Base-by-base conservation (phyloP, 1,139 yeast species). In the Kodamaea plutei region DNA sequence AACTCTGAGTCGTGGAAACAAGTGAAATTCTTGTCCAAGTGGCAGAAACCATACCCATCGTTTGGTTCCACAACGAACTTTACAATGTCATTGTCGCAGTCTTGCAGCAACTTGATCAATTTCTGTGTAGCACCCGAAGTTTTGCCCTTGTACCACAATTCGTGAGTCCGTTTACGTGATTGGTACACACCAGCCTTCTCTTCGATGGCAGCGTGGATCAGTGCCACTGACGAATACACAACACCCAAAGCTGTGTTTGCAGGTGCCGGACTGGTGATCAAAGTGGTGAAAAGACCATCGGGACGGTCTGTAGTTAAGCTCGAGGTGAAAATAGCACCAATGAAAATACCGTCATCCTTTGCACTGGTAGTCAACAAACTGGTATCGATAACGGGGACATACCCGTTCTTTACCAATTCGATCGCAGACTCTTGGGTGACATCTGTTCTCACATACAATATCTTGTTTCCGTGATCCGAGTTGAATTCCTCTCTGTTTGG, bases 101-200 rank as follows among this genome's bases (percentile, higher is more conserved):
- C 99, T 41, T 76, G 61, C 31, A 77, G 81, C 36, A 91, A 56
- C 26, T 68, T 61, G 16, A 83, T 47, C 33, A 91, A 68, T 43
- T 68, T 69, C 59, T 91, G 98, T 2, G 95, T 85, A 30, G 95
- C 95, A 8, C 98, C 98, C 20, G 95, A 83, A 4, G 96, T 84
- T 36, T 84, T 84, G 22, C 98, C 99, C 58, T 91, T 91, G 58
- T 83, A 84, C 98, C 99, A 91, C 37, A 91, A 70, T 37, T 66
- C 73, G 15, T 93, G 87, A 38, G 82, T 80, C 43, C 87, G 76
- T 43, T 81, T 79, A 46, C 98, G 80, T 5, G 96, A 87, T 58
- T 84, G 96, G 59, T 91, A 91, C 6, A 91, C 96, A 31, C 99
- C 99, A 9, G 84, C 78, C 29, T 77, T 74, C 23, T 85, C 84